Conservation (phyloP, 495 filamentous ascomycete genomes). For the Platismatia glauca region DNA sequence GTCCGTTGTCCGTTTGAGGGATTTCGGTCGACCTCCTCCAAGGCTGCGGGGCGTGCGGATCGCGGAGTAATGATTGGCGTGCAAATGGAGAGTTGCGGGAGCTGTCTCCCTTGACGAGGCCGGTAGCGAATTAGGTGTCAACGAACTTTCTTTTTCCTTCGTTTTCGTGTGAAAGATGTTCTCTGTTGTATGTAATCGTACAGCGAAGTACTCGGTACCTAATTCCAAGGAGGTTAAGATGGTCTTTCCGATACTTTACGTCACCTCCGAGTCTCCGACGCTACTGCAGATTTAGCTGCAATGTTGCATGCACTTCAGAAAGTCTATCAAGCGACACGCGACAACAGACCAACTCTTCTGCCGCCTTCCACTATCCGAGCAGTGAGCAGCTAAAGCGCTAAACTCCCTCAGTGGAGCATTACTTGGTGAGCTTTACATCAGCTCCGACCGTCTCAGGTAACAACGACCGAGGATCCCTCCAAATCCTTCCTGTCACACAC, state of each 20-base stretch:
- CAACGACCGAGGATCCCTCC: background rate
- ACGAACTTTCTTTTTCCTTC: background rate
- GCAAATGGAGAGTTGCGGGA: background rate
- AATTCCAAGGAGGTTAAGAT: background rate
- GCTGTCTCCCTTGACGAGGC: background rate
- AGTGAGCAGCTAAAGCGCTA: background rate
- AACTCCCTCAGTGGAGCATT: background rate
- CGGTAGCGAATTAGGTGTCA: background rate
- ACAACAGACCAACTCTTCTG: background rate
- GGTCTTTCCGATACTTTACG: background rate
- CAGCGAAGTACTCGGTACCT: too few relatives aligned
- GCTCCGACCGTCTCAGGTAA: background rate
- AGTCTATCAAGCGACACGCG: background rate
- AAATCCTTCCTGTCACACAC: background rate
- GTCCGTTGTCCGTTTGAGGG: background rate
- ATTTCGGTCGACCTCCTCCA: background rate
- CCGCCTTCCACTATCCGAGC: background rate
- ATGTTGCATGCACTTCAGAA: background rate
- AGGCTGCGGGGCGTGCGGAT: background rate
- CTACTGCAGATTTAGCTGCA: too few relatives aligned
- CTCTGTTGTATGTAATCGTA: too few relatives aligned
- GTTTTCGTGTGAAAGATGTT: too few relatives aligned
- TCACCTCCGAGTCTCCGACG: background rate
- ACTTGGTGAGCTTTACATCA: background rate
- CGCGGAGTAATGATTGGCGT: background rate